Percentiles rank a stretch among this genome's conserved stretches.
These are phyloP conservation scores for Beauveria asiatica DNA, from an alignment of 2,329 filamentous ascomycete species.

Conservation along the genomic window DNA sequence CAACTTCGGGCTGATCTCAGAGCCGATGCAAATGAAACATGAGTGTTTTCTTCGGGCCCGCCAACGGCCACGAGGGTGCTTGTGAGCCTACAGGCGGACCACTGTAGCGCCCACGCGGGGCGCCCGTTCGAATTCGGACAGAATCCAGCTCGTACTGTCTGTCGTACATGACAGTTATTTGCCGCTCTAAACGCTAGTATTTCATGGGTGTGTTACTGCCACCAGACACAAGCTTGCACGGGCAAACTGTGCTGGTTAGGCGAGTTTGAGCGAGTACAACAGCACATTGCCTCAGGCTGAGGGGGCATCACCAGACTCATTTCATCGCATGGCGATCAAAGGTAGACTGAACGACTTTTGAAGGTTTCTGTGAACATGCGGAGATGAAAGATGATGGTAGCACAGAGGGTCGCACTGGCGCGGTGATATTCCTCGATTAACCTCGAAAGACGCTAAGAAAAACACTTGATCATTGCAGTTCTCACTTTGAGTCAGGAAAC, in stretches of 20 bases:
- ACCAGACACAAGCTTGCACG: neutral
- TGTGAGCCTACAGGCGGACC: neutral
- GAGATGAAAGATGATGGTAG: neutral
- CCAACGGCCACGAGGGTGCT: neutral
- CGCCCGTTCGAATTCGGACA: neutral
- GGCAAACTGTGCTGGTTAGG: neutral
- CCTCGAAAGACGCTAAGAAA: neutral
- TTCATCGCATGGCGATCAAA: neutral
- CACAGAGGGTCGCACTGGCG: neutral
- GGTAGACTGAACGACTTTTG: neutral
- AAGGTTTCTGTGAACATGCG: neutral
- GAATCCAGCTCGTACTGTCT: no score
- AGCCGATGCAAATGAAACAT: neutral
- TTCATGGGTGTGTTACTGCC: neutral
- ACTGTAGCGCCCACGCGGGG: neutral
- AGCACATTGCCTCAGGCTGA: neutral
- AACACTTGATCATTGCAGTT: neutral
- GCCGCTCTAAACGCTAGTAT: neutral
- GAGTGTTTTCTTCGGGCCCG: neutral
- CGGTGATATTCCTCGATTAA: no score
- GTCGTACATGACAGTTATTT: neutral
- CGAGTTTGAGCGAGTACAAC: neutral
- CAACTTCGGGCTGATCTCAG: conserved; percentile 11
- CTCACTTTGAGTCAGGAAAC: neutral
- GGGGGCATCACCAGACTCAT: neutral